Percentiles rank a stretch among this genome's conserved stretches.
phyloP scores from a whole-genome alignment of 345 rosid species.

The Laguncularia racemosa region DNA sequence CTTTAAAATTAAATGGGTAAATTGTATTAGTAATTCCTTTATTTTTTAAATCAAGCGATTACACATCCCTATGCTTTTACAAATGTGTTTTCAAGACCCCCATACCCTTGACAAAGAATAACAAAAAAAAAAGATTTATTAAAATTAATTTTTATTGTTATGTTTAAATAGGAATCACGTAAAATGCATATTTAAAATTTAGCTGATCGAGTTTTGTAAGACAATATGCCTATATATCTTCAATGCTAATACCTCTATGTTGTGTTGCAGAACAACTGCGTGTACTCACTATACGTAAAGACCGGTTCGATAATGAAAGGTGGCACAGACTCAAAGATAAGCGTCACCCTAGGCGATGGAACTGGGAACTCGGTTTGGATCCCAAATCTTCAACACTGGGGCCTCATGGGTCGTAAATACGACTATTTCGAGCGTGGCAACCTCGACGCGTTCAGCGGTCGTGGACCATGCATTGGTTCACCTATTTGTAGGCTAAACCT shows the following conservation, averaged over 20 bases:
- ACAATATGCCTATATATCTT: no score
- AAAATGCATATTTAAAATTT: no score
- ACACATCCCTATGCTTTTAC: no score
- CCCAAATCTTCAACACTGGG: conserved; percentile 25
- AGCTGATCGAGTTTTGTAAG: no score
- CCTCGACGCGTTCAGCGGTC: conserved; percentile 34
- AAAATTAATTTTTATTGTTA: not conserved
- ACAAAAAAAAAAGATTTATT: no score
- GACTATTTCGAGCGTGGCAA: conserved; percentile 37
- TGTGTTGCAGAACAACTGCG: conserved; percentile 12
- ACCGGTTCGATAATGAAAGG: conserved; percentile 28
- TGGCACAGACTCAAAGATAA: conserved; percentile 38
- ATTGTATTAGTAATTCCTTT: no score
- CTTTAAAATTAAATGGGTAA: no score
- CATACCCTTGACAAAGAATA: no score
- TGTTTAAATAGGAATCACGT: no score
- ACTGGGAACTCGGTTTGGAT: conserved; percentile 20
- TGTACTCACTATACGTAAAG: conserved; percentile 31
- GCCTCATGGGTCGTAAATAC: conserved; percentile 32
- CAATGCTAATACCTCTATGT: no score
- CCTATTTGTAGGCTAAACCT: conserved; percentile 40
- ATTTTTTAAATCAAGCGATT: no score
- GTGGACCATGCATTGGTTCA: conserved; percentile 24
- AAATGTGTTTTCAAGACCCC: no score
- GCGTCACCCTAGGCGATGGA: conserved; percentile 21